Evolutionary conservation across 2,329 filamentous ascomycete species (phyloP), one percentile per base, ranked within the genome.

Genomic region (Aspergillus tubingensis): DNA sequence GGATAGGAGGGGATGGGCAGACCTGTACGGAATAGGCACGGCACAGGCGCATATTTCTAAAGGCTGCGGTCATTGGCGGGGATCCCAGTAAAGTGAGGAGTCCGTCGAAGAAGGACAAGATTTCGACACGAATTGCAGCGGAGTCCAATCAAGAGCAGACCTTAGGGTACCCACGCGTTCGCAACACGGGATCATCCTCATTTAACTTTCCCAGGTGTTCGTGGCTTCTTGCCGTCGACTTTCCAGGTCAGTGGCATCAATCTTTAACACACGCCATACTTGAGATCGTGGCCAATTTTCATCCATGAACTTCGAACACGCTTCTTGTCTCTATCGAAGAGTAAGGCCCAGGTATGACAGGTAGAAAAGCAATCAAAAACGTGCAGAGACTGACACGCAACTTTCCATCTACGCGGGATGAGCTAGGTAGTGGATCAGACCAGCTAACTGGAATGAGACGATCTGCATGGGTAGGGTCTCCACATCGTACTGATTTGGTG

Each of bases 111-210:
- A 49, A n/a, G 44, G 21, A 48, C 27, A 44, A 11, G 11, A 44
- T 23, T 13, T 19, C 49, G 27, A 23, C 53, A 50, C 43, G 47
- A 43, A 50, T 53, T 54, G 32, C 43, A 51, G 62, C 60, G 57
- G 62, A 62, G 56, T 59, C 60, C 56, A 62, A 61, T 58, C 49
- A 32, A 47, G 27, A 50, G 50, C 49, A 51, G 61, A 38, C 39
- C 38, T 59, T 50, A 61, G 59, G 50, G 59, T 57, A 63, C 57
- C 62, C 64, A 66, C 60, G 57, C 60, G 62, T 61, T 63, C 53
- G 50, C 48, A 62, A 61, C 48, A 63, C 53, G 47, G 43, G 58
- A 62, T 63, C 58, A 63, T 61, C 62, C 8, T 60, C 61, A 63
- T 63, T 63, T 65, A 56, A 63, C 57, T 63, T 60, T 44, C 5